Evolutionary conservation across 2,329 filamentous ascomycete genomes (phyloP).

Genomic region (Colletotrichum salicis): DNA sequence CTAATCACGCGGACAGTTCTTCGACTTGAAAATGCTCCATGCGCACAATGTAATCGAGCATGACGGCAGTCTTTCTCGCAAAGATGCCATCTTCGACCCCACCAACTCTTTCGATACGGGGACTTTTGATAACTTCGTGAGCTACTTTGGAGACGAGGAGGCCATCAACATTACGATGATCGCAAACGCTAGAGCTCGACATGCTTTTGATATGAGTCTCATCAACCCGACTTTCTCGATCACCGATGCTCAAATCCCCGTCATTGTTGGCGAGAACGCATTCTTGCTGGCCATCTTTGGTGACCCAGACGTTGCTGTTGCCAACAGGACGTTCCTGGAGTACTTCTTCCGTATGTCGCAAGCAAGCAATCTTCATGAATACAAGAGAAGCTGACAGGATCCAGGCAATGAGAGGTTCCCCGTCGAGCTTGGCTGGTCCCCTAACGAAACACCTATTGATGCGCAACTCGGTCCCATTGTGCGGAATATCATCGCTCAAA

Average conservation of each 20-base stretch:
- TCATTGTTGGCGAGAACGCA: conserved; percentile 60
- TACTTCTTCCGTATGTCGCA: conserved; percentile 55
- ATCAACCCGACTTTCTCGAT: not conserved
- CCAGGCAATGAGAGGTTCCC: not conserved
- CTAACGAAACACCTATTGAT: not conserved
- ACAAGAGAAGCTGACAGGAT: rapidly evolving
- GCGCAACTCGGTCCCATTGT: not conserved
- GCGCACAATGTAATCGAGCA: conserved; percentile 31
- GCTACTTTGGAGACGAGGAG: conserved; percentile 2
- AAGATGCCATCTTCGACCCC: conserved; percentile 62
- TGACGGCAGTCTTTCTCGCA: conserved; percentile 42
- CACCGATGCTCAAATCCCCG: not conserved
- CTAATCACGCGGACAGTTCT: not conserved
- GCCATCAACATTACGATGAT: conserved; percentile 42
- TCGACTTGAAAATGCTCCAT: conserved; percentile 49
- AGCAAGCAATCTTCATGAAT: rapidly evolving
- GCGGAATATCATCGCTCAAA: not conserved
- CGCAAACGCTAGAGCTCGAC: not conserved
- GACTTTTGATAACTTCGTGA: conserved; percentile 8
- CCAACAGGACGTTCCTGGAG: conserved; percentile 50
- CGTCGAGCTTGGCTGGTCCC: not conserved
- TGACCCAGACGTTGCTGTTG: conserved; percentile 49
- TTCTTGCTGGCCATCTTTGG: conserved; percentile 61
- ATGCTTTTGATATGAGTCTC: conserved; percentile 44
- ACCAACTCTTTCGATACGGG: conserved; percentile 52